Conservation (phyloP, 1,284 basidiomycete species). For the Coniophora puteana region DNA sequence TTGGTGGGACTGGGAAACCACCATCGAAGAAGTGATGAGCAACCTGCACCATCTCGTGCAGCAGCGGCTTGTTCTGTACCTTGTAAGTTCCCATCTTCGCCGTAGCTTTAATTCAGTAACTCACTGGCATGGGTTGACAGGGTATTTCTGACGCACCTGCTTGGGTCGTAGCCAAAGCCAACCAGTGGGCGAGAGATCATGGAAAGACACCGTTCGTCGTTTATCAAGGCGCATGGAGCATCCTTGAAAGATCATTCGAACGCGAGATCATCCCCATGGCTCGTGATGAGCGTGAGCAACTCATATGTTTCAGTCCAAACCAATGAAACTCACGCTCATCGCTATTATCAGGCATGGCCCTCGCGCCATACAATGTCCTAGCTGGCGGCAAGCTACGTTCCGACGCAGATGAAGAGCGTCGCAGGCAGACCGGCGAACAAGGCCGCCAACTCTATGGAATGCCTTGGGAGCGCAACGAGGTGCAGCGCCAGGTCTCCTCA, state of each 20-base stretch:
- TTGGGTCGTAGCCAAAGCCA: slow-evolving; percentile 44
- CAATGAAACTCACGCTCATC: not conserved
- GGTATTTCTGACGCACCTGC: slow-evolving; percentile 40
- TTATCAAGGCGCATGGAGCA: slow-evolving; percentile 50
- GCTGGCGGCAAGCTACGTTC: slow-evolving; percentile 26
- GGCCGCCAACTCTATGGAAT: slow-evolving; percentile 11
- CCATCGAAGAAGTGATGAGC: slow-evolving; percentile 56
- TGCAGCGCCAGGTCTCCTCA: slow-evolving; percentile 19
- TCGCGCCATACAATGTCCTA: slow-evolving; percentile 33
- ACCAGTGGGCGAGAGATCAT: slow-evolving; percentile 43
- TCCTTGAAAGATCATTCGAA: slow-evolving; percentile 43
- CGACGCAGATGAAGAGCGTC: slow-evolving; percentile 19
- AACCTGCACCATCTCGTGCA: slow-evolving; percentile 40
- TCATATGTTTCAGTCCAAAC: not conserved
- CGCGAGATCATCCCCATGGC: slow-evolving; percentile 53
- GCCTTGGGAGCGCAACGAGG: slow-evolving; percentile 21
- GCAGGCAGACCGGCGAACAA: slow-evolving; percentile 14
- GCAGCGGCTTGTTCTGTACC: slow-evolving; percentile 45
- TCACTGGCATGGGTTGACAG: slow-evolving; percentile 9
- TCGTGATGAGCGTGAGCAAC: slow-evolving; percentile 11
- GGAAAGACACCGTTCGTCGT: slow-evolving; percentile 44
- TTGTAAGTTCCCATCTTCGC: slow-evolving; percentile 24
- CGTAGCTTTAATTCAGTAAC: not conserved
- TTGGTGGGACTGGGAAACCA: slow-evolving; percentile 51
- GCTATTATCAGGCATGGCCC: slow-evolving; percentile 25